Evolutionary conservation across 1,284 basidiomycete genomes (phyloP), one percentile per base, ranked within the genome.

Genomic region (Leucoagaricus sp.): DNA sequence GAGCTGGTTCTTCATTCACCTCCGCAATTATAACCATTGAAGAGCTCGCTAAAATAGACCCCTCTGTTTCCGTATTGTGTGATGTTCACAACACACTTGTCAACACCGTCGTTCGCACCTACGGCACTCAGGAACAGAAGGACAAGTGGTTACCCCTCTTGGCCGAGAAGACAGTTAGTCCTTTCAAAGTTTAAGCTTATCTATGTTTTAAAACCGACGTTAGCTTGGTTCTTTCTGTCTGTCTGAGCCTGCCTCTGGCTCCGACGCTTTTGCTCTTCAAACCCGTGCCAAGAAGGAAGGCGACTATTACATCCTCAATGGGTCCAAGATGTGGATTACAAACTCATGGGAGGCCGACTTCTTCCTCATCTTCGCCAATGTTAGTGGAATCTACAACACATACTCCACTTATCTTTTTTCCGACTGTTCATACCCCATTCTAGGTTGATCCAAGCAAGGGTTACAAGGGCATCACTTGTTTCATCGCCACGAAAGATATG

Each of bases 291-390:
- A 82, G 73, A 93, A 92, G 71, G 91, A 94, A 60, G 88, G 88
- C 21, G 85, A 89, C 67, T 74, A 91, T 63, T 98, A 89, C 81
- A 79, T 94, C 29, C 72, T 98, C 60, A 96, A 96, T 67, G 96
- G 96, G 34, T 93, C 91, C 63, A 99, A 99, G 82, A 96, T 98
- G 95, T 99, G 96, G 96, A 99, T 99, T 67, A 98, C 97, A 47
- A 99, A 99, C 79, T 95, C 94, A 6, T 87, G 87, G 60, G 96
- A 99, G 74, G 97, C 97, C 4, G 95, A 95, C 55, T 85, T 98
- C 60, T 93, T 92, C 78, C 84, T 93, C 57, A 91, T 99, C 49
- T 99, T 99, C 64, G 97, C 97, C 57, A 98, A 94, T 65, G 91
- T 88, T 61, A 41, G 79, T 68, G 23, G n/a, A n/a, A n/a, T n/a